Evolutionary conservation across 768 basidiomycete genomes (phyloP).

Genomic region (Suillus plorans): DNA sequence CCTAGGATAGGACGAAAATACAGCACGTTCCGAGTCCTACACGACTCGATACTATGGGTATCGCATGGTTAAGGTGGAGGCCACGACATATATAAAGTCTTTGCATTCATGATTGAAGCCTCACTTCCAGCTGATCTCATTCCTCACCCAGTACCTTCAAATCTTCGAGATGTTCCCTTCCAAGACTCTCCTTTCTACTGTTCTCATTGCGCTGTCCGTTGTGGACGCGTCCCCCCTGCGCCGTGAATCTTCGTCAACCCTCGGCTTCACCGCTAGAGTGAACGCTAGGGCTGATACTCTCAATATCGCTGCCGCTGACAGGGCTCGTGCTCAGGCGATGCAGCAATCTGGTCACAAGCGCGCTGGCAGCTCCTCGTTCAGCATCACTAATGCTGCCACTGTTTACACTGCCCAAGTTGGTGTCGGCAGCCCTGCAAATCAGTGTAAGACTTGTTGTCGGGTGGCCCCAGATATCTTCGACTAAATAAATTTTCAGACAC

Average conservation of each 20-base stretch:
- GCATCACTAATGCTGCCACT: conserved; percentile 18
- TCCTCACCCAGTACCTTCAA: neutral
- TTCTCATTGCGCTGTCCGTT: conserved; percentile 14
- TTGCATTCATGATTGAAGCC: neutral
- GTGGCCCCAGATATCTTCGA: neutral
- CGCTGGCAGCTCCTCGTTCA: conserved; percentile 1
- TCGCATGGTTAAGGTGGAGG: neutral
- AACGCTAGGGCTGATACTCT: conserved; percentile 5
- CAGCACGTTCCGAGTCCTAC: neutral
- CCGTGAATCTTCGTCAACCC: conserved; percentile 6
- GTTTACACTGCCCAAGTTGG: conserved; percentile 28
- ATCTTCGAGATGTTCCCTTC: conserved; percentile 16
- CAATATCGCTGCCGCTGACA: conserved; percentile 20
- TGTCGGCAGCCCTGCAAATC: conserved; percentile 24
- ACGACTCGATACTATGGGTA: neutral
- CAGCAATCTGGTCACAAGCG: conserved; percentile 10
- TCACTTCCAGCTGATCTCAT: conserved; percentile 5
- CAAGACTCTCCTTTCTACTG: conserved; percentile 10
- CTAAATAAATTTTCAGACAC: conserved; percentile 16
- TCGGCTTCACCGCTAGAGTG: conserved; percentile 15
- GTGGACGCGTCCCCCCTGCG: conserved; percentile 17
- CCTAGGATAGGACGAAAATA: neutral
- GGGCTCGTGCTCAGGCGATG: conserved; percentile 19
- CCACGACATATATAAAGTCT: conserved; percentile 2
- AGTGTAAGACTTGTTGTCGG: conserved; percentile 21